A percentile compares a stretch with the other conserved stretches of the same genome.
Conservation (phyloP, 768 basidiomycete genomes). For the Lactarius hengduanensis region DNA sequence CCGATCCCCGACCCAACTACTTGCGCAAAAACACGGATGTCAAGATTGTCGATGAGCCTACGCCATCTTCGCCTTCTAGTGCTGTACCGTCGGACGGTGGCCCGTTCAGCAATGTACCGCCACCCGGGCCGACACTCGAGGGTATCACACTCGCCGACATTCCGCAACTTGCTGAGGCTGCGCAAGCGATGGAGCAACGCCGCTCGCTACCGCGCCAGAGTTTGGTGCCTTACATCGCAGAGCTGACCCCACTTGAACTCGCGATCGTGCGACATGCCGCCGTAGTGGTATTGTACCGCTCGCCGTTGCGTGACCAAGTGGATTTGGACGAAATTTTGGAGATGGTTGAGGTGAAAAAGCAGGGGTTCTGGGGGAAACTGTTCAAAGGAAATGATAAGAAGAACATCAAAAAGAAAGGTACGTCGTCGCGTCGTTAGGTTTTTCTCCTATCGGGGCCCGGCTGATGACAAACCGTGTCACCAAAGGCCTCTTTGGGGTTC, state of each 20-base stretch:
- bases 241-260: conserved; percentile 79
- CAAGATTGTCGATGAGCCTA: conserved; percentile 83
- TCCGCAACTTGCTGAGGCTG: conserved; percentile 88
- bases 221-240: conserved; percentile 80
- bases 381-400: conserved; percentile 92
- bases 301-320: conserved; percentile 75
- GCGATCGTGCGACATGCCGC: conserved; percentile 92
- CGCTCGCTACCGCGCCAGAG: conserved; percentile 77
- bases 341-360: conserved; percentile 89
- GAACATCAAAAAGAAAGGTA: conserved; percentile 85
- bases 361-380: conserved; percentile 92
- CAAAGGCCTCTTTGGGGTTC: conserved; percentile 88
- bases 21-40: conserved; percentile 82
- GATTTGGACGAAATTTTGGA: conserved; percentile 94
- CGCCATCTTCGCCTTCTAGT: conserved; percentile 66
- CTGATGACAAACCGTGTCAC: conserved; percentile 26
- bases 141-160: conserved; percentile 93
- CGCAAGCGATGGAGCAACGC: conserved; percentile 85
- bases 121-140: conserved; percentile 45
- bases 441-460: not conserved
- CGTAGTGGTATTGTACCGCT: conserved; percentile 73
- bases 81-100: conserved; percentile 41
- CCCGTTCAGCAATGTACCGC: conserved; percentile 23
- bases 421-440: conserved; percentile 25
- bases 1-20: conserved; percentile 64